Evolutionary conservation across 306 rosid genomes (phyloP).

Genomic region (Sesbania bispinosa): DNA sequence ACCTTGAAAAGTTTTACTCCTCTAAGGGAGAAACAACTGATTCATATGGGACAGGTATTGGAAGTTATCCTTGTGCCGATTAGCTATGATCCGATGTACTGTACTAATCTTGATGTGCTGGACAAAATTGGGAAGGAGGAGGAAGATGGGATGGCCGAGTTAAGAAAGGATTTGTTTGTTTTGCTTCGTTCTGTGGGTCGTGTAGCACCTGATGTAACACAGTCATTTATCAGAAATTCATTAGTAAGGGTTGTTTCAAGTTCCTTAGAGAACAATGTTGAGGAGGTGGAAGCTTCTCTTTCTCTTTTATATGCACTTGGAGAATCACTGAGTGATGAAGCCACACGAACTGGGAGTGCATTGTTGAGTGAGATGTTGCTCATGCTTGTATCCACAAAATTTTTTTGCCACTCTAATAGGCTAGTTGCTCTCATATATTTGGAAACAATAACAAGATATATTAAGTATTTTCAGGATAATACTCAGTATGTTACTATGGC

Average conservation of each 20-base stretch:
- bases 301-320: constrained; percentile 82
- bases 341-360: constrained; percentile 60
- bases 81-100: constrained; percentile 63
- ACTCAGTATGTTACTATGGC: constrained; percentile 73
- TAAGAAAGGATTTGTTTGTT: constrained; percentile 87
- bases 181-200: constrained; percentile 50
- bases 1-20: constrained; percentile 67
- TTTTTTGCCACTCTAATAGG: constrained; percentile 88
- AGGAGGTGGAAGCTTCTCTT: constrained; percentile 89
- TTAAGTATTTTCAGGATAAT: constrained; percentile 80
- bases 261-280: constrained; percentile 68
- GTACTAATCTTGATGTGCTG: constrained; percentile 62
- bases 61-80: constrained; percentile 74
- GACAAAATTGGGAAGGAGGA: constrained; percentile 93
- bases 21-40: constrained; percentile 62
- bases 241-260: constrained; percentile 61
- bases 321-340: constrained; percentile 73
- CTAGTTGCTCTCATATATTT: constrained; percentile 90
- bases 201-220: constrained; percentile 72
- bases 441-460: constrained; percentile 84
- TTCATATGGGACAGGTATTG: constrained; percentile 81
- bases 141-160: constrained; percentile 86
- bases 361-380: constrained; percentile 69
- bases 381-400: constrained; percentile 74
- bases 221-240: constrained; percentile 66